These are phyloP conservation scores for Huntiella decipiens DNA, from an alignment of 2,329 filamentous ascomycete species.

Conservation along the genomic window DNA sequence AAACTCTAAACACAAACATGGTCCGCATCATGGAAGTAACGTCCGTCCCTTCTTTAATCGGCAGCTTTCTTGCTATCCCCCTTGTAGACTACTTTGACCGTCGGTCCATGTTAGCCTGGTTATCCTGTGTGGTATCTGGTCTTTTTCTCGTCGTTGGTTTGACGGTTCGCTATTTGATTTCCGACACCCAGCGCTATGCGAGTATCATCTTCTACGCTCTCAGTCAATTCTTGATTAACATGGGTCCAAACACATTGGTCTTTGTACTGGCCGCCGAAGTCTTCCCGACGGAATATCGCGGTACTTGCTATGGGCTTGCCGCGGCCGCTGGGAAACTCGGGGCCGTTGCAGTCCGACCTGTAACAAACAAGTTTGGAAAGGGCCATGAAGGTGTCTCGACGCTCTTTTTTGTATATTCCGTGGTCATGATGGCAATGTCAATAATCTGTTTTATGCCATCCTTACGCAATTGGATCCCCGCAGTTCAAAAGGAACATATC, in stretches of 20 bases:
- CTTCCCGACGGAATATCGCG: conserved; percentile 17
- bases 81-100: conserved; percentile 12
- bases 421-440: conserved; percentile 5
- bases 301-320: conserved; percentile 17
- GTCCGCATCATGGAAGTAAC: conserved; percentile 10
- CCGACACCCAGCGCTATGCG: conserved; percentile 3
- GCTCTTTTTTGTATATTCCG: conserved; percentile 8
- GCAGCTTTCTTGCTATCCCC: conserved; percentile 11
- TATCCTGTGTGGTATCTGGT: conserved; percentile 11
- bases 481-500: neutral
- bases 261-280: conserved; percentile 18
- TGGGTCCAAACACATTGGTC: conserved; percentile 17
- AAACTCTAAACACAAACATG: conserved; percentile 12
- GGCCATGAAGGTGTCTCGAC: conserved; percentile 5
- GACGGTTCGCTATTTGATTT: conserved; percentile 9
- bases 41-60: conserved; percentile 12
- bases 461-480: conserved; percentile 1
- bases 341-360: conserved; percentile 15
- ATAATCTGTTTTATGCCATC: conserved; percentile 3
- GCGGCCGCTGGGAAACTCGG: conserved; percentile 18
- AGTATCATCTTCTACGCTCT: conserved; percentile 13
- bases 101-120: conserved; percentile 10
- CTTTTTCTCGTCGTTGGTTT: conserved; percentile 13
- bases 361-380: conserved; percentile 8
- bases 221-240: conserved; percentile 16